Conservation (phyloP, 768 basidiomycete genomes). For the Trametes elegans region DNA sequence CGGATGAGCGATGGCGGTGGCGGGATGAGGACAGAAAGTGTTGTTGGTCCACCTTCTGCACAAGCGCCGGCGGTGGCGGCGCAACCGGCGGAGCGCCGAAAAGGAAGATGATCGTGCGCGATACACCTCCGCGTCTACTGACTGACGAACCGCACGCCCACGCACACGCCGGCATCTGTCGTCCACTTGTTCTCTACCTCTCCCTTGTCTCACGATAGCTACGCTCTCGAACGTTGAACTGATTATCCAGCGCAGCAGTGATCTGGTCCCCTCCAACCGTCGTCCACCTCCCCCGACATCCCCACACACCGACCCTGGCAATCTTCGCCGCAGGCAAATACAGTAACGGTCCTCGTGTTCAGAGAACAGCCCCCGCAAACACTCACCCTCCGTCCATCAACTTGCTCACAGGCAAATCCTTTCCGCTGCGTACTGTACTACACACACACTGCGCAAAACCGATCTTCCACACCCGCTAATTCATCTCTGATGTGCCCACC, state of each 20-base stretch:
- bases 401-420: not conserved
- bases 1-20: not conserved
- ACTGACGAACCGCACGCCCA: no score
- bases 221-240: no score
- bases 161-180: no score
- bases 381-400: not conserved
- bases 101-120: not conserved
- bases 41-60: not conserved
- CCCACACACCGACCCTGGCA: not conserved
- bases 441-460: not conserved
- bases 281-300: not conserved
- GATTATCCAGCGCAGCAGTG: no score
- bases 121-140: no score
- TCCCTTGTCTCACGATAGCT: no score
- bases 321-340: conserved; percentile 1
- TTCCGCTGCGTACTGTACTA: not conserved
- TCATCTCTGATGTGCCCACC: conserved; percentile 2
- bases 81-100: not conserved
- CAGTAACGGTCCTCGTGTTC: no score
- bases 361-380: conserved; percentile 10
- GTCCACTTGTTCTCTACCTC: not conserved
- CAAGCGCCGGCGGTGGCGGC: not conserved
- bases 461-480: not conserved
- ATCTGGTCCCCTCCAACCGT: not conserved
- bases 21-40: not conserved